These are phyloP conservation scores for Rhododendron mucronatum DNA, from an alignment of 148 eudicot species.

Conservation along the genomic window DNA sequence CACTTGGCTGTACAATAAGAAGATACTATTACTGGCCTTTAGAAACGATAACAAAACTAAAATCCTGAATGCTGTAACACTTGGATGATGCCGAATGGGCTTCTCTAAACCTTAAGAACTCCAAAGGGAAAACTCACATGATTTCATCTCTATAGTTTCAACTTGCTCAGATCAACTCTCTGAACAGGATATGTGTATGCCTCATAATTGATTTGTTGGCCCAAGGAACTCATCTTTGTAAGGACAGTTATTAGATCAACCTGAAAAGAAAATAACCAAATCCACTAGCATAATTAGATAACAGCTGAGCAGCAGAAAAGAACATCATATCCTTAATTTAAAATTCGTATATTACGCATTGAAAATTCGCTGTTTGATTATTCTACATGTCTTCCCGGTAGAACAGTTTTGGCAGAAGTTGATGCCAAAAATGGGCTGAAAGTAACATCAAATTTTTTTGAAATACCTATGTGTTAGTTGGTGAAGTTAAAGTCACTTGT, in stretches of 20 bases:
- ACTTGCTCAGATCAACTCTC: constrained; percentile 66
- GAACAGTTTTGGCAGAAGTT: neutral
- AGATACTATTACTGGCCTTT: neutral
- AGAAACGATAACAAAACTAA: neutral
- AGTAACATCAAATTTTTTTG: neutral
- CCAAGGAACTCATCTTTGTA: constrained; percentile 81
- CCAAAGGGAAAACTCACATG: neutral
- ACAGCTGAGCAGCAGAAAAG: neutral
- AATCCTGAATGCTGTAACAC: neutral
- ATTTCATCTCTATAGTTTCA: constrained; percentile 47
- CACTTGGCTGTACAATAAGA: neutral
- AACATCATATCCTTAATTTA: neutral
- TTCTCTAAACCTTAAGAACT: neutral
- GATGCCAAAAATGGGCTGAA: neutral
- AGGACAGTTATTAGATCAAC: constrained; percentile 87
- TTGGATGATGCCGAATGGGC: neutral
- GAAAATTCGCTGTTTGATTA: neutral
- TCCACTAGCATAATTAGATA: neutral
- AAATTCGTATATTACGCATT: neutral
- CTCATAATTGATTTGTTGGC: constrained; percentile 84
- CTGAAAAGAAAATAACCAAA: constrained; percentile 33
- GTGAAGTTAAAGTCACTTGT: neutral
- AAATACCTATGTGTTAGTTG: neutral
- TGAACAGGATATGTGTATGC: constrained; percentile 80
- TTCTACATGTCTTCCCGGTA: neutral